Evolutionary conservation across 73 alveolate genomes (phyloP), one percentile per base, ranked within the genome.

Genomic region (Tetrahymena elliotti): DNA sequence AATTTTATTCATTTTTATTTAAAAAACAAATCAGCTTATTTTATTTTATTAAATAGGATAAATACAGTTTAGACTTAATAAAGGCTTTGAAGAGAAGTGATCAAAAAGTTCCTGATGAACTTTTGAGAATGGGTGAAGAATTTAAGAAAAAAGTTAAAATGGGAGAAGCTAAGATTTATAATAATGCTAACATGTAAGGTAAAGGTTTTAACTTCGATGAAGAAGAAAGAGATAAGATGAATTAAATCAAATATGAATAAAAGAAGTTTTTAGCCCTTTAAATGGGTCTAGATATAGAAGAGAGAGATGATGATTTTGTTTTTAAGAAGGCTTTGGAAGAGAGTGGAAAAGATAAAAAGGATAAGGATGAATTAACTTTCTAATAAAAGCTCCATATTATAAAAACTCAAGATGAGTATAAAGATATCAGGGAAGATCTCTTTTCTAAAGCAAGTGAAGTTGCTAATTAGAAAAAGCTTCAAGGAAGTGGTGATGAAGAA

Each of bases 151-250:
- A 98, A 95, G 98, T 99, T 24, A 95, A 97, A 92, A 97, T 96
- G 83, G 99, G 99, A 18, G 99, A 98, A 83, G 98, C 99, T 6
- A 99, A 98, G 88, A 97, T 97, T 94, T 98, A 97, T 94, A 98
- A 97, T 95, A 96, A 97, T 53, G 96, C 96, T 83, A 99, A 99
- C 10, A 98, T 95, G 96, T 97, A 96, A 53, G 99, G 99, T 83
- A 96, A 98, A 93, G 99, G 99, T 33, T 99, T 96, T 95, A 97
- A 98, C 83, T 98, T 98, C 94, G 98, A 98, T 93, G 98, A 96
- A 36, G 97, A 97, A 82, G 99, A 99, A 96, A 96, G 97, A 92
- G 97, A 97, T 24, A 98, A 98, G 94, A 98, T 97, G 93, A 96
- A 98, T 83, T 97, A 98, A 41, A 95, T 94, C 82, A 96, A 98